Percentiles rank a stretch among this genome's conserved stretches.
Conservation (phyloP, 768 basidiomycete species). For the Tulasnella sp. region DNA sequence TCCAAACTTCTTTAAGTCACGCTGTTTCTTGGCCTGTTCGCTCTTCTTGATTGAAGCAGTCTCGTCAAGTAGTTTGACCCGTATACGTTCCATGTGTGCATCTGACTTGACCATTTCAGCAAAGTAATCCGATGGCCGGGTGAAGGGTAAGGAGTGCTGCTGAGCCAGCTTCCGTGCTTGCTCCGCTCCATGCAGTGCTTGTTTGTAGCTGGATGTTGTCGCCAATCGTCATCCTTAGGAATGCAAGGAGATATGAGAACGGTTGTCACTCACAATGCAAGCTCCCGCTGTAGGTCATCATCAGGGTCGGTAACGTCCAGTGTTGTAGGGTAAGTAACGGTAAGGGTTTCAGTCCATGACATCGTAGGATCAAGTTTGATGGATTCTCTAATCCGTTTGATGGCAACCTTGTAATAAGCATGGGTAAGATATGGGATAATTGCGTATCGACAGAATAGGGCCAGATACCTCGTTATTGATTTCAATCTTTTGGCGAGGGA, state of each 20-base stretch:
- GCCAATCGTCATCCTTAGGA: not conserved
- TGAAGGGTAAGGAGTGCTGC: slow-evolving; percentile 64
- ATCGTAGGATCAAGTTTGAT: slow-evolving; percentile 62
- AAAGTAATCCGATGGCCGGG: slow-evolving; percentile 86
- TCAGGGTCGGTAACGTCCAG: slow-evolving; percentile 59
- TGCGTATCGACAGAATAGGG: slow-evolving; percentile 40
- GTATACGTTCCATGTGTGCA: slow-evolving; percentile 93
- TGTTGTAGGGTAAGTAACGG: slow-evolving; percentile 54
- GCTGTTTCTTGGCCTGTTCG: slow-evolving; percentile 81
- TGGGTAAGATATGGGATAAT: not conserved
- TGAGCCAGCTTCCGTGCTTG: slow-evolving; percentile 63
- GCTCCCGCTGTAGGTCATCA: slow-evolving; percentile 87
- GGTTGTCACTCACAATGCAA: slow-evolving; percentile 65
- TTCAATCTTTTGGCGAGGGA: slow-evolving; percentile 25
- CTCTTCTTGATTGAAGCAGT: slow-evolving; percentile 75
- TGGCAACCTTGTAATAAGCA: slow-evolving; percentile 46
- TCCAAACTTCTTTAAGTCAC: slow-evolving; percentile 95
- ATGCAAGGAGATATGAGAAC: not conserved
- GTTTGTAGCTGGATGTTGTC: slow-evolving; percentile 63
- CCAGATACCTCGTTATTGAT: slow-evolving; percentile 41
- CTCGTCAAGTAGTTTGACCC: slow-evolving; percentile 82
- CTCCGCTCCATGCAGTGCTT: slow-evolving; percentile 76
- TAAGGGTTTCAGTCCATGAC: slow-evolving; percentile 76
- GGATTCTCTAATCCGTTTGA: slow-evolving; percentile 65
- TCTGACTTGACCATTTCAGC: slow-evolving; percentile 99